Base-by-base conservation (phyloP, 1,139 yeast genomes). In the Saccharomycopsis crataegensis region DNA sequence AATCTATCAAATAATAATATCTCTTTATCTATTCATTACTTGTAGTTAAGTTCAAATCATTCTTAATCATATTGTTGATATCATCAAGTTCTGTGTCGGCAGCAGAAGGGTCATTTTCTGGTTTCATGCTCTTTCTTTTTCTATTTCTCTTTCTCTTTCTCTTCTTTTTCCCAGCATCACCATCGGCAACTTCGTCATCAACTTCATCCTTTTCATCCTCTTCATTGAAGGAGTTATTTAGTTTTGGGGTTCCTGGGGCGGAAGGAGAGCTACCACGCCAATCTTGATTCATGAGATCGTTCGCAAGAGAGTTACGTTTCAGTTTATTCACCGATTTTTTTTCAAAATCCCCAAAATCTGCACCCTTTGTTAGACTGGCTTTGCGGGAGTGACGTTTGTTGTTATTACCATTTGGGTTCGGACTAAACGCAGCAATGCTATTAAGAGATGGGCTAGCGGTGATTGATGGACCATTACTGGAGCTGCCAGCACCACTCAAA, bases 291-390 rank as follows among this genome's bases (percentile, higher is more conserved):
- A 48, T 48, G 12, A 32, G 4, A 14, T 42, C 50, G 7, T 46
- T 36, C 5, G n/a, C 16, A 42, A 31, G 9, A 31, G 40, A 33
- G 12, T 32, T 28, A 22, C 17, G 36, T n/a, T 17, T 38, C n/a
- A 34, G n/a, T 36, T 40, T 42, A 22, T 33, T 40, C 40, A 28
- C 17, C 31, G 32, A 28, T 8, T 14, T 16, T 49, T 43, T 49
- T 38, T 54, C 55, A 42, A 53, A 53, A n/a, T 53, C 56, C 16
- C 51, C 36, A 41, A 53, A 53, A 36, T 53, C 56, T n/a, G 43
- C 45, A 1, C 42, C 12, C 33, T 43, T 52, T n/a, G 54, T 41
- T n/a, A 49, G 12, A 34, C 51, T 47, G 14, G 40, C 36, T 33
- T 31, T 51, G 16, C 54, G 42, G 8, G 51, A 47, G 32, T 51